Evolutionary conservation across 2,329 filamentous ascomycete genomes (phyloP), one percentile per base, ranked within the genome.

Genomic region (Aspergillus persii): DNA sequence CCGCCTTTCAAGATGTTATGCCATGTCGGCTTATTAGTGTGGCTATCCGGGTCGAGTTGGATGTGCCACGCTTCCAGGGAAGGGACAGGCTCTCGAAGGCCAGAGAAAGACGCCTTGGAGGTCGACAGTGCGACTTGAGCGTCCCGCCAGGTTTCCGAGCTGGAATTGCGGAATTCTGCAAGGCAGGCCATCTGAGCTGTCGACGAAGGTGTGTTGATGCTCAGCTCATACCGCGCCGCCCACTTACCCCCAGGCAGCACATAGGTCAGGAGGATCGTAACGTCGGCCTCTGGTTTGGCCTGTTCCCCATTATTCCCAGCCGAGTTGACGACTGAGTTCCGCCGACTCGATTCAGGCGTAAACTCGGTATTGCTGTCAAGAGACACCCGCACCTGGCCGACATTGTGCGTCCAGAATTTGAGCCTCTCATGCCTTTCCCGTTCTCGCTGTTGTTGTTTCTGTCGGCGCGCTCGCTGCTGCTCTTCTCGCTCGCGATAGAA

Each of bases 71-170:
- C 79, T 1, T 77, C 69, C 39, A 89, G 78, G 3, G 71, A 74
- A 0, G 86, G 86, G 1, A 86, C 81, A 11, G 73, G 72, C 59
- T 88, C 83, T 27, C 82, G 79, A 2, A 88, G 74, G 1, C 82
- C 81, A 1, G 82, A 79, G 55, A 84, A 86, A 4, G 80, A 80
- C 3, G 86, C 83, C 66, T 88, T 84, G 0, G 85, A 88, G 0
- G 85, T 89, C 2, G 86, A 89, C 4, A 89, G 80, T 0, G 80
- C 81, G 41, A 89, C 74, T 61, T 82, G 84, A 69, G 84, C 83
- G 71, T 84, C 81, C 31, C 76, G 77, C 87, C 87, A 89, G 0
- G 81, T 84, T 74, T 89, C 87, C 0, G 83, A 85, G 0, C 85
- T 88, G 53, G 76, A 76, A 72, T 89, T 89, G 58, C 79, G 81